Evolutionary conservation across 306 rosid genomes (phyloP), one percentile per base, ranked within the genome.

Genomic region (Rubus parviflorus): DNA sequence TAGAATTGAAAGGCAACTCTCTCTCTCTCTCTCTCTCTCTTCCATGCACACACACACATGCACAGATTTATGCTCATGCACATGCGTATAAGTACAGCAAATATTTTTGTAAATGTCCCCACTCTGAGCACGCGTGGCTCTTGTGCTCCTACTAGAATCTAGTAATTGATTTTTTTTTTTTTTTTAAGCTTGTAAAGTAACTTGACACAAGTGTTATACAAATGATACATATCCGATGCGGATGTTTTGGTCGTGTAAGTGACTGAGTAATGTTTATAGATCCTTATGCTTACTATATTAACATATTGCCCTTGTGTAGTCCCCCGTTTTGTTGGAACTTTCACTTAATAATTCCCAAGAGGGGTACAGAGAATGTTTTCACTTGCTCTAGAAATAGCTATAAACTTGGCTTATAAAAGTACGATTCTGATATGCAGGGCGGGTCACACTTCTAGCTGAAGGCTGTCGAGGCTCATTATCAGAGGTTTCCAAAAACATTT

Each of bases 401-500:
- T 72, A 7, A 72, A 37, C 56, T 22, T 13, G 51, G 49, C 74
- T 66, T 42, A 46, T 79, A 37, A 67, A 42, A 66, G 8, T 72
- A 49, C 77, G 76, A 14, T 19, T 84, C 75, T 72, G 72, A 68
- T 73, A 43, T 85, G 78, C 76, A 94, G 98, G 98, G 69, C 85
- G 80, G 47, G 45, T 90, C 48, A 92, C 88, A 42, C 98, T 94
- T 84, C 53, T 94, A 70, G 89, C 97, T 47, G 98, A 94, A 91
- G 98, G 98, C 54, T 94, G 98, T 77, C 90, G 97, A 68, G 98
- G 98, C 81, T 94, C 97, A 37, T 54, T 94, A 79, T 92, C 98
- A 65, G 98, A 94, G 97, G 98, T 94, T 75, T 78, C 87, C 81
- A 69, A 71, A 54, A 53, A 40, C 48, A 51, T 67, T 66, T 43